Conservation (phyloP, 768 basidiomycete species). For the Naganishia vaughanmartiniae region DNA sequence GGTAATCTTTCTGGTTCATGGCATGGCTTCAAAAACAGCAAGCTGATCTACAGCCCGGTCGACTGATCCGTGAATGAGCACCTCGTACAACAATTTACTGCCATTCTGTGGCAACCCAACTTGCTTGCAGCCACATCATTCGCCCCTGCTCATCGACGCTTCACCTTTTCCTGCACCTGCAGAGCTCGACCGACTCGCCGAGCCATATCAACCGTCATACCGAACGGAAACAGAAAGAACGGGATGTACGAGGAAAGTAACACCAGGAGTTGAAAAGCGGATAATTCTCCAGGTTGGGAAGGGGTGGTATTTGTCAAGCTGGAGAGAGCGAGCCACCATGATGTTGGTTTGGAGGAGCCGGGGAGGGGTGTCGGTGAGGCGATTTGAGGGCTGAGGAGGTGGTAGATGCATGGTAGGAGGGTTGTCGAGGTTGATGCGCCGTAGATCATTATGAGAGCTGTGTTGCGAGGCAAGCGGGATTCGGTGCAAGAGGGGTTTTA, state of each 20-base stretch:
- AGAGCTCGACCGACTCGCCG: constrained; percentile 31
- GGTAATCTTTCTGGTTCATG: no score
- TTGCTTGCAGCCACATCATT: no score
- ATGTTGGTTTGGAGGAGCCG: not conserved
- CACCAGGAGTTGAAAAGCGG: constrained; percentile 57
- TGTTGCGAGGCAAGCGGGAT: constrained; percentile 57
- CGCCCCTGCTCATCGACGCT: not conserved
- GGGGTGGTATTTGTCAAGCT: not conserved
- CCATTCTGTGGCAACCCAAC: no score
- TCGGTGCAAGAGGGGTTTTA: not conserved
- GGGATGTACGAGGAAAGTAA: constrained; percentile 71
- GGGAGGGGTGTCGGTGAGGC: constrained; percentile 41
- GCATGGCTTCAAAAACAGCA: no score
- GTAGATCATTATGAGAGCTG: constrained; percentile 65
- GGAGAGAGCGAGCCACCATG: not conserved
- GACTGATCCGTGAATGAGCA: no score
- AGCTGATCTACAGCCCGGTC: no score
- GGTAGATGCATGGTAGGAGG: constrained; percentile 66
- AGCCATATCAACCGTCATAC: constrained; percentile 72
- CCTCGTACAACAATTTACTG: no score
- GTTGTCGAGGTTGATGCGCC: constrained; percentile 76
- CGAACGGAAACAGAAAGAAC: constrained; percentile 68
- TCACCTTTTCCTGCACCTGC: not conserved
- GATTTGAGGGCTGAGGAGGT: constrained; percentile 63
- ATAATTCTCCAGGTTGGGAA: constrained; percentile 52